phyloP scores from a whole-genome alignment of 164 flowering plant genomes.

The Umbilicus rupestris region DNA sequence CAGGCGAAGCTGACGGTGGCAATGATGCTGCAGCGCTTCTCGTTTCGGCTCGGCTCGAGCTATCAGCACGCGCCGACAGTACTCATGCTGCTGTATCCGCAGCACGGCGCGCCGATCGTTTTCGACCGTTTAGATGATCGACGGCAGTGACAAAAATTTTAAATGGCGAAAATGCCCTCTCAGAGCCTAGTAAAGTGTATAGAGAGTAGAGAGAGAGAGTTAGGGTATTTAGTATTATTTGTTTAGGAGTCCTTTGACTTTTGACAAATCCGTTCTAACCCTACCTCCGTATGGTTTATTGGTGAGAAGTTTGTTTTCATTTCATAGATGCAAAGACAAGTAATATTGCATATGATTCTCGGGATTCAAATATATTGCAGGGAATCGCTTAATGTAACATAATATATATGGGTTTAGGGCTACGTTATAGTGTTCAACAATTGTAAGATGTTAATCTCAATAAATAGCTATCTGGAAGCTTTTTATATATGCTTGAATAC shows the following conservation, averaged over 20 bases:
- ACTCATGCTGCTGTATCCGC: conserved; percentile 76
- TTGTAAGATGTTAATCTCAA: no score
- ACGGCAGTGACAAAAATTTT: background rate
- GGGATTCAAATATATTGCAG: no score
- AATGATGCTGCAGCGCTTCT: conserved; percentile 55
- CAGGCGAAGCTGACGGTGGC: conserved; percentile 69
- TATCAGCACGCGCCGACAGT: conserved; percentile 95
- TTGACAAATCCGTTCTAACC: background rate
- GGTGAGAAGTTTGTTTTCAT: background rate
- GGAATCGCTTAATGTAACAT: no score
- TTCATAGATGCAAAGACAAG: no score
- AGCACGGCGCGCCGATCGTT: conserved; percentile 75
- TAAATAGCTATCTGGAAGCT: no score
- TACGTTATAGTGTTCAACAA: no score
- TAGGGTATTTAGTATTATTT: background rate
- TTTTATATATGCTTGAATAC: background rate
- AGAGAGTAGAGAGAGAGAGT: no score
- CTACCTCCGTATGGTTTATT: background rate
- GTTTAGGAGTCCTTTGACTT: background rate
- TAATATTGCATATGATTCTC: no score
- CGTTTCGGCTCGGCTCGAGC: conserved; percentile 48
- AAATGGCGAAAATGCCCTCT: background rate
- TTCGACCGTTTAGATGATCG: conserved; percentile 18
- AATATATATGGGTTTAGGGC: no score
- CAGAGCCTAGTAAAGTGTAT: background rate